A percentile compares a stretch with the other conserved stretches of the same genome.
Evolutionary conservation across 257 asterid species (phyloP).

Genomic region (Verbascum thapsus): DNA sequence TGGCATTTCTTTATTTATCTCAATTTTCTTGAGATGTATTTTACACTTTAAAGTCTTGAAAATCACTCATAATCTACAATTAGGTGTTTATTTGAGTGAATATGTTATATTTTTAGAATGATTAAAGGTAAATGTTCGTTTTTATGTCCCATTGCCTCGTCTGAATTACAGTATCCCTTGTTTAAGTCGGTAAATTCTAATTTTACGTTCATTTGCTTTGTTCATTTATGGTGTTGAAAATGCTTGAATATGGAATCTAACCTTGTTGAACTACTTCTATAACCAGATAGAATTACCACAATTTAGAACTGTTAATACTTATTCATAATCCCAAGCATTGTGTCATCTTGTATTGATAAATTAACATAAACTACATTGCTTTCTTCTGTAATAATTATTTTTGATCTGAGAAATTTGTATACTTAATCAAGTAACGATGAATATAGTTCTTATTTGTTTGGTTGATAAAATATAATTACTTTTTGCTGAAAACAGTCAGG

Average conservation of each 20-base stretch:
- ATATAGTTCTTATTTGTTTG: not conserved
- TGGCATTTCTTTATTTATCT: not conserved
- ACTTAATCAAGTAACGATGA: not conserved
- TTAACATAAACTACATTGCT: not conserved
- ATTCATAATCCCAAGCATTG: not conserved
- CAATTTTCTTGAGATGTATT: not conserved
- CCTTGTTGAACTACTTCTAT: too few relatives aligned
- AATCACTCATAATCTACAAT: not conserved
- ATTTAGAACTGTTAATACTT: too few relatives aligned
- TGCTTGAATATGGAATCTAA: not conserved
- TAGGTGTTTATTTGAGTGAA: constrained; percentile 9
- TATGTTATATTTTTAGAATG: not conserved
- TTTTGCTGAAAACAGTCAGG: constrained; percentile 28
- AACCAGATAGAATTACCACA: constrained; percentile 1
- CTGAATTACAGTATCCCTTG: not conserved
- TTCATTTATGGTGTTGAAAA: not conserved
- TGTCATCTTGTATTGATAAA: not conserved
- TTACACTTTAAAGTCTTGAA: constrained; percentile 10
- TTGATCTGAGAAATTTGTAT: not conserved
- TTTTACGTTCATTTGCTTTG: not conserved
- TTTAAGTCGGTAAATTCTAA: too few relatives aligned
- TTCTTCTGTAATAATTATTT: constrained; percentile 7
- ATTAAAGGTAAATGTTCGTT: not conserved
- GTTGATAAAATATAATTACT: not conserved
- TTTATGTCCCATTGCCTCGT: constrained; percentile 4